phyloP scores from a whole-genome alignment of 164 flowering plant species.

The Akebia trifoliata region DNA sequence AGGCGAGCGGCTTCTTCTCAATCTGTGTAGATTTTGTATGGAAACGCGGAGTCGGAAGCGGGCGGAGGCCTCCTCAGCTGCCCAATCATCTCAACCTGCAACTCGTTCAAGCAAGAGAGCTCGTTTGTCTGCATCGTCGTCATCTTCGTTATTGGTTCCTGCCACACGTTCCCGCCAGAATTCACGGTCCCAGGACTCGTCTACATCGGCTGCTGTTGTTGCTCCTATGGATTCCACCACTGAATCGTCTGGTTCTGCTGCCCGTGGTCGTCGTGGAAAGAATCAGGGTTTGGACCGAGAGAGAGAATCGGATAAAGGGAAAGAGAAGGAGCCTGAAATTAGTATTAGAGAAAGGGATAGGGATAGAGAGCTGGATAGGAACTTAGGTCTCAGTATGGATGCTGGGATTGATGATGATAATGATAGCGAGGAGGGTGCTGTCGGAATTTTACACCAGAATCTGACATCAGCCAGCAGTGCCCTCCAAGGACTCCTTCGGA shows the following conservation, averaged over 20 bases:
- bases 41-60: conserved; percentile 99
- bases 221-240: conserved; percentile 50
- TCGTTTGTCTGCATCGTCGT: conserved; percentile 36
- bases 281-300: conserved; percentile 30
- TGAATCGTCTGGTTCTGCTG: conserved; percentile 54
- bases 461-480: conserved; percentile 88
- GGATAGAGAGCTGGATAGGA: conserved; percentile 27
- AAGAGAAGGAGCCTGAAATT: conserved; percentile 80
- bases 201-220: background rate
- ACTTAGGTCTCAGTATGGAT: conserved; percentile 54
- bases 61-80: conserved; percentile 99
- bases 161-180: conserved; percentile 59
- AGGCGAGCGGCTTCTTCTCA: conserved; percentile 27
- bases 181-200: conserved; percentile 32
- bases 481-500: conserved; percentile 82
- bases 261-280: conserved; percentile 44
- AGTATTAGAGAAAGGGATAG: conserved; percentile 49
- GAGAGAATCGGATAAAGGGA: conserved; percentile 70
- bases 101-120: conserved; percentile 68
- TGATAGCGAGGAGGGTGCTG: conserved; percentile 70
- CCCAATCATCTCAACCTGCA: conserved; percentile 65
- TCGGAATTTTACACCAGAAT: conserved; percentile 74
- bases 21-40: conserved; percentile 67
- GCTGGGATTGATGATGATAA: conserved; percentile 49
- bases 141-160: conserved; percentile 28